Conservation (phyloP, 2,329 filamentous ascomycete species). For the Aspergillus floridensis region DNA sequence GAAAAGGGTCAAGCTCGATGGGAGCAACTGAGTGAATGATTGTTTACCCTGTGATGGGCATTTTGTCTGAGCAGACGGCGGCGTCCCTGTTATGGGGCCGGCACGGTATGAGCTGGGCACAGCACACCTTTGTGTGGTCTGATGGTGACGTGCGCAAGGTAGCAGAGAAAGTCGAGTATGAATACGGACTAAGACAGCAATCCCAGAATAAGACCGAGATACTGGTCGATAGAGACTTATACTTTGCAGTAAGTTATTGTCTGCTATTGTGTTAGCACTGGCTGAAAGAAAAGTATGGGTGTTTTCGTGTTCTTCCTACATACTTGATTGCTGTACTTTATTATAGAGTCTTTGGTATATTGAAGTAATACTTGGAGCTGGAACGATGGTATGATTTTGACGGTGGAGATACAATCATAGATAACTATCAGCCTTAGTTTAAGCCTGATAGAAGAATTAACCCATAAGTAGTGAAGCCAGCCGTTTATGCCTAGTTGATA, state of each 20-base stretch:
- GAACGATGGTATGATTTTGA: neutral
- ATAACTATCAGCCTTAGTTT: too few relatives aligned
- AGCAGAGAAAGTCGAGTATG: too few relatives aligned
- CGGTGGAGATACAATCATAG: too few relatives aligned
- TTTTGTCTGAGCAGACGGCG: conserved; percentile 12
- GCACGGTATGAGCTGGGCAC: too few relatives aligned
- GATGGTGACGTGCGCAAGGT: too few relatives aligned
- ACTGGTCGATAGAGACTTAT: neutral
- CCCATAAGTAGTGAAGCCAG: neutral
- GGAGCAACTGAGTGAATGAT: neutral
- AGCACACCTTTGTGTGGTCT: too few relatives aligned
- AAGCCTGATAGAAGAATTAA: too few relatives aligned
- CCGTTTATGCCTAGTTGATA: neutral
- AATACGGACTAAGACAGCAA: neutral
- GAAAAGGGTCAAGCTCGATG: neutral
- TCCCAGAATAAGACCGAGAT: neutral
- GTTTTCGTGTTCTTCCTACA: neutral
- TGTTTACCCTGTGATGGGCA: conserved; percentile 38
- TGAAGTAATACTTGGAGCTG: neutral
- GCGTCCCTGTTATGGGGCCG: too few relatives aligned
- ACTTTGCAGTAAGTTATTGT: neutral
- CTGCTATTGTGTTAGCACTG: neutral
- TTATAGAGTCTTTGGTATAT: neutral
- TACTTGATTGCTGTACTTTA: neutral
- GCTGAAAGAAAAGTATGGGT: neutral